A percentile compares a stretch with the other conserved stretches of the same genome.
Conservation (phyloP, 179 eudicot species). For the Gypsophila paniculata region DNA sequence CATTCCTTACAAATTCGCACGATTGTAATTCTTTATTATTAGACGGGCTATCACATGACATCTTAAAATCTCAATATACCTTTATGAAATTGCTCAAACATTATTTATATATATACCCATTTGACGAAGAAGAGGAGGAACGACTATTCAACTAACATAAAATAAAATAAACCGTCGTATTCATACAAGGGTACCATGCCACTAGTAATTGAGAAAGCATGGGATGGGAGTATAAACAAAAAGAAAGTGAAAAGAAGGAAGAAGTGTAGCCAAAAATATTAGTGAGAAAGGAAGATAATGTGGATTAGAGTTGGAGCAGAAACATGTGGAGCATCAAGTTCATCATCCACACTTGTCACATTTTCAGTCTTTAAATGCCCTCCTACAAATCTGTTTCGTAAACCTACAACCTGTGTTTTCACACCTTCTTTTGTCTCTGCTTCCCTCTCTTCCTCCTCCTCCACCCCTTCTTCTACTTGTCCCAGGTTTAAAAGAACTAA, state of each 20-base stretch:
- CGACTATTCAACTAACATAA: too few species aligned
- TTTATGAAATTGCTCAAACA: too few species aligned
- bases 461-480: constrained; percentile 22
- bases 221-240: not conserved
- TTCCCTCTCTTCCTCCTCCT: constrained; percentile 43
- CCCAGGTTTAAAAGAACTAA: not conserved
- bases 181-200: too few species aligned
- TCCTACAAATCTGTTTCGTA: constrained; percentile 9
- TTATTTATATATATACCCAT: too few species aligned
- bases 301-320: constrained; percentile 33
- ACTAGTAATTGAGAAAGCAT: too few species aligned
- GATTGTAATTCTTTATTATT: too few species aligned
- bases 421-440: constrained; percentile 27
- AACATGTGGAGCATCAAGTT: constrained; percentile 20
- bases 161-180: too few species aligned
- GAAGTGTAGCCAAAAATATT: not conserved
- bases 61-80: too few species aligned
- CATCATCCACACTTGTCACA: constrained; percentile 27
- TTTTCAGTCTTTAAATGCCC: constrained; percentile 13
- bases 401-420: constrained; percentile 25
- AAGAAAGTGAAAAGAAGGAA: not conserved
- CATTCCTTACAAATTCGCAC: too few species aligned
- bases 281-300: constrained; percentile 38
- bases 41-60: too few species aligned
- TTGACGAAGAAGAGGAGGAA: too few species aligned